phyloP scores from a whole-genome alignment of 2,329 filamentous ascomycete genomes.

The Penicillium decumbens region DNA sequence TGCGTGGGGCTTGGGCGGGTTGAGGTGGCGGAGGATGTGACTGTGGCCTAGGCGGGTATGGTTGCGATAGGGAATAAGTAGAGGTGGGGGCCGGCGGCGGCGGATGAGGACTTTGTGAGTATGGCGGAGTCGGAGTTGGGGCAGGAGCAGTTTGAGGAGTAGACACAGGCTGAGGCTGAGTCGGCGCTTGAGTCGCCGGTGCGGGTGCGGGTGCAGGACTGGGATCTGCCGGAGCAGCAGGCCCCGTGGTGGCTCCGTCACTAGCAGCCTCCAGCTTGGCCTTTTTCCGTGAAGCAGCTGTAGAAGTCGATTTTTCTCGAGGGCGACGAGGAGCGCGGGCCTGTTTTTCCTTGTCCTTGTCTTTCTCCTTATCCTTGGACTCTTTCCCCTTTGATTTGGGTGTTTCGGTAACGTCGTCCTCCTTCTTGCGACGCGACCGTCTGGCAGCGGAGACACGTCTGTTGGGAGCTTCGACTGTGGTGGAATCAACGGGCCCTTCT shows the following conservation, averaged over 20 bases:
- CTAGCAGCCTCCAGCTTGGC: slow-evolving; percentile 38
- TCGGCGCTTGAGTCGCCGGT: slow-evolving; percentile 8
- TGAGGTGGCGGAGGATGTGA: slow-evolving; percentile 44
- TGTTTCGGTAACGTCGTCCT: slow-evolving; percentile 29
- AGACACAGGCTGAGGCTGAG: slow-evolving; percentile 5
- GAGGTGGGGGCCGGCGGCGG: slow-evolving; percentile 4
- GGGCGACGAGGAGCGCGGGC: slow-evolving; percentile 31
- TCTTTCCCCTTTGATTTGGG: slow-evolving; percentile 29
- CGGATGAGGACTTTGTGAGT: slow-evolving; percentile 19
- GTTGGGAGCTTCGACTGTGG: slow-evolving; percentile 24
- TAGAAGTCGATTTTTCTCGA: slow-evolving; percentile 34
- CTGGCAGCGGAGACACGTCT: slow-evolving; percentile 31
- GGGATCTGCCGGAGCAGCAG: slow-evolving; percentile 7
- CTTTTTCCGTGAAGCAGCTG: slow-evolving; percentile 45
- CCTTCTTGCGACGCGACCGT: slow-evolving; percentile 42
- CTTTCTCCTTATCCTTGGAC: slow-evolving; percentile 24
- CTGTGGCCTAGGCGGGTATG: slow-evolving; percentile 39
- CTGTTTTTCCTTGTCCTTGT: slow-evolving; percentile 13
- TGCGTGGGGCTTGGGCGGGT: slow-evolving; percentile 44
- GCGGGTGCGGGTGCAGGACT: slow-evolving; percentile 11
- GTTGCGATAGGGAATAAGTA: slow-evolving; percentile 32
- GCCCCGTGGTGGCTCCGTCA: slow-evolving; percentile 15
- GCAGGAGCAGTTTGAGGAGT: slow-evolving; percentile 5
- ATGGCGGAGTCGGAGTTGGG: slow-evolving; percentile 10
- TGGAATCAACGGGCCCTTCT: slow-evolving; percentile 22